Base-by-base conservation (phyloP, 768 basidiomycete species). In the Mycena galericulata region DNA sequence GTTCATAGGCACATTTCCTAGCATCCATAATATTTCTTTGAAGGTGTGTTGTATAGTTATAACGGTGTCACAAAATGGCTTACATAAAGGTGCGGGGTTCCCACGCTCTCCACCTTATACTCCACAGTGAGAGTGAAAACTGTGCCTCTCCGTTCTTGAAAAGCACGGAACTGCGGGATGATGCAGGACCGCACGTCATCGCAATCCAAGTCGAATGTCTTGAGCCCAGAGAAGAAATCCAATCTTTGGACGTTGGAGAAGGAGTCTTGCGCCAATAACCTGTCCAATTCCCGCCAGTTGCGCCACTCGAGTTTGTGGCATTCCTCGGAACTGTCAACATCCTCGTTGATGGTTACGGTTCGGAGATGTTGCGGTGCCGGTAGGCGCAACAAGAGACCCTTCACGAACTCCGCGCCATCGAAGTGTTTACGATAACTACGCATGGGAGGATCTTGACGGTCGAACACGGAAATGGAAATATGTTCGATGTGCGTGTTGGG, bases 91-190 rank as follows among this genome's bases (percentile, higher is more conserved):
- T n/a, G n/a, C n/a, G n/a, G n/a, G n/a, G n/a, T n/a, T n/a, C n/a
- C n/a, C n/a, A n/a, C n/a, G n/a, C n/a, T n/a, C n/a, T n/a, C n/a
- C n/a, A n/a, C n/a, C n/a, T n/a, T 43, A n/a, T 58, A 58, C 7
- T 58, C 40, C 24, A 58, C 56, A 15, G 56, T 58, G 26, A 58
- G 24, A 58, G 17, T 45, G 56, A 58, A 58, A 29, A 43, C 40
- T 14, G 24, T 43, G 2, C 56, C 38, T 27, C 30, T 58, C 53
- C 53, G 38, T 15, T 29, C 29, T 17, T 30, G 56, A 18, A 58
- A 58, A 24, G 56, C 41, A 43, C 14, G 38, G 41, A 58, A 58
- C 27, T 58, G 56, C 41, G 56, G 27, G 29, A 24, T 45, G 38
- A 58, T 27, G 40, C 56, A 58, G 5, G 56, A 58, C 3, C 40